Evolutionary conservation across 2,329 filamentous ascomycete species (phyloP), one percentile per base, ranked within the genome.

Genomic region (Podosphaera aphanis): DNA sequence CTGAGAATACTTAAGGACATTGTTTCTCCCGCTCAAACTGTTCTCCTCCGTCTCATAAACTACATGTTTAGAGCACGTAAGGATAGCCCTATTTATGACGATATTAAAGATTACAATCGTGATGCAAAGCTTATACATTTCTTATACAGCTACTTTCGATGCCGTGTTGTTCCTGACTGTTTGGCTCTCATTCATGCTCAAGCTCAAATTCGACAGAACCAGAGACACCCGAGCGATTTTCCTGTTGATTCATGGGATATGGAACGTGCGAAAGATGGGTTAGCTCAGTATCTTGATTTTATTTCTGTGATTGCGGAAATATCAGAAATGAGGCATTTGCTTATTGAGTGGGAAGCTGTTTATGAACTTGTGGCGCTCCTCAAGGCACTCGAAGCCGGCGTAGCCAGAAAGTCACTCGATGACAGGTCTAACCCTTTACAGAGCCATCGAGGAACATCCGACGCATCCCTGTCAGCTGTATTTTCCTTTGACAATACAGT

Each of bases 211-310:
- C 78, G 83, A 37, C 76, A 79, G 36, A 77, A 79, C 27, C 70
- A 77, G 47, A 75, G 79, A 15, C 73, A 88, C 49, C 77, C 83
- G 0, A 76, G 83, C 50, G 86, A 94, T 56, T 95, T 94, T 55
- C 88, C 88, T 0, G 77, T 94, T 1, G 92, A 95, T 55, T 72
- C 85, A 41, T 95, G 88, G 88, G 88, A 95, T 56, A 93, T 95
- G 80, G 88, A 95, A 60, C 76, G 88, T 13, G 88, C 92, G 48
- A 93, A 93, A 60, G 88, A 95, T 57, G 88, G 88, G 0, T 74
- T 95, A 1, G 84, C 86, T 44, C 86, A 94, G 60, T 93, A 93
- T 57, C 73, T 95, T 1, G 86, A 94, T 55, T 93, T 95, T 59
- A 80, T 94, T 46, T 84, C 81, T 15, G 86, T 90, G 0, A 73